These are phyloP conservation scores for Tulasnella calospora DNA, from an alignment of 768 basidiomycete genomes.

Conservation along the genomic window DNA sequence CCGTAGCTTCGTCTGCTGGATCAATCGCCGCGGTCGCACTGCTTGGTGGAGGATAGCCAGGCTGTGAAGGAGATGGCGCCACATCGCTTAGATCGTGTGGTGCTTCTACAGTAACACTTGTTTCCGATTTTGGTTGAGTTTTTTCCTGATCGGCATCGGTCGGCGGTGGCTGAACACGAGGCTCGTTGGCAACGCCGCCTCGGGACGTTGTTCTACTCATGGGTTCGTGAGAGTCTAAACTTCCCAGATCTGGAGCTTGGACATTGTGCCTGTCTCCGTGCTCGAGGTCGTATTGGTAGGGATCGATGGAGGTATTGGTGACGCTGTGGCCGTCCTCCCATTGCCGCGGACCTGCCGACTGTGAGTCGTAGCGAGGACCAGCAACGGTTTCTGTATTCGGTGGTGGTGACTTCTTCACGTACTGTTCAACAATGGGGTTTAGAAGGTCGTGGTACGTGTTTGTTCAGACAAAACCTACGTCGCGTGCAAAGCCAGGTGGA, in stretches of 20 bases:
- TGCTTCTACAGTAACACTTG: background rate
- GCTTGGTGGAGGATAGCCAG: conserved; percentile 9
- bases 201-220: background rate
- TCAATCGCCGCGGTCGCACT: background rate
- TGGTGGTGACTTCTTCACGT: conserved; percentile 24
- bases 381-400: conserved; percentile 20
- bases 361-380: conserved; percentile 15
- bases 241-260: conserved; percentile 6
- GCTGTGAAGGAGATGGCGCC: background rate
- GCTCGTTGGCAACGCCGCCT: conserved; percentile 1
- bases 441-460: background rate
- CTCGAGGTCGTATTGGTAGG: conserved; percentile 11
- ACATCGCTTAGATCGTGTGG: background rate
- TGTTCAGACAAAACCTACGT: conserved; percentile 26
- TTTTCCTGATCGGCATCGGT: background rate
- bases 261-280: background rate
- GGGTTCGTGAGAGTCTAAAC: conserved; percentile 12
- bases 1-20: background rate
- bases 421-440: conserved; percentile 8
- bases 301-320: conserved; percentile 14
- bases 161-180: conserved; percentile 1
- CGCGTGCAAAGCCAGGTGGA: conserved; percentile 30
- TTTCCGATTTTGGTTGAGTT: background rate
- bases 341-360: background rate
- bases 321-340: background rate